A percentile compares a stretch with the other conserved stretches of the same genome.
Evolutionary conservation across 2,329 filamentous ascomycete species (phyloP).

Genomic region (Pyrenochaeta sp.): DNA sequence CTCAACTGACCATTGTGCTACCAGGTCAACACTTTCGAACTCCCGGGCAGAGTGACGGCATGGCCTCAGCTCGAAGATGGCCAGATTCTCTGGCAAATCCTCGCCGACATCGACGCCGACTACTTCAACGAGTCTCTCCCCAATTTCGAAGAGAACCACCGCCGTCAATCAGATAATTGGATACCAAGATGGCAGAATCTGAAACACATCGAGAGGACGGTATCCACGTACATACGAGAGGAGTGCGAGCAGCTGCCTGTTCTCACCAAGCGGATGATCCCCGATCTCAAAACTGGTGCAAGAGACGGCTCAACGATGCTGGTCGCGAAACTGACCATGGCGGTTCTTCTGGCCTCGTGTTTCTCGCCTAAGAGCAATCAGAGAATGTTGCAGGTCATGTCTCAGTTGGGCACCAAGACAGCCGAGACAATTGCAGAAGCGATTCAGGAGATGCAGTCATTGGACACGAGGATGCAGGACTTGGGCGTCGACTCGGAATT

Average conservation of each 20-base stretch:
- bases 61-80: slow-evolving; percentile 57
- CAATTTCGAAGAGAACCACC: slow-evolving; percentile 51
- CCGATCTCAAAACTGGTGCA: slow-evolving; percentile 59
- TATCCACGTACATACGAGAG: slow-evolving; percentile 59
- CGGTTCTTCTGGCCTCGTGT: slow-evolving; percentile 57
- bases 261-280: slow-evolving; percentile 49
- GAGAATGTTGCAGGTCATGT: slow-evolving; percentile 54
- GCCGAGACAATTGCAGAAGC: slow-evolving; percentile 49
- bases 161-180: slow-evolving; percentile 56
- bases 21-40: slow-evolving; percentile 56
- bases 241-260: slow-evolving; percentile 51
- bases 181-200: slow-evolving; percentile 62
- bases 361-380: slow-evolving; percentile 57
- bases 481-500: slow-evolving; percentile 46
- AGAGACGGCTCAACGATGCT: slow-evolving; percentile 53
- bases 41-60: slow-evolving; percentile 43
- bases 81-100: slow-evolving; percentile 56
- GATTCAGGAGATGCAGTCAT: slow-evolving; percentile 50
- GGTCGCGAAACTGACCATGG: slow-evolving; percentile 55
- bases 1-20: slow-evolving; percentile 9
- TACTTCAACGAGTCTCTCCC: slow-evolving; percentile 59
- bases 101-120: slow-evolving; percentile 55
- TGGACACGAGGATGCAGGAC: slow-evolving; percentile 45
- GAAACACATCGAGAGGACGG: slow-evolving; percentile 58
- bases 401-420: slow-evolving; percentile 44